Evolutionary conservation across 306 rosid genomes (phyloP).

Genomic region (Geum urbanum): DNA sequence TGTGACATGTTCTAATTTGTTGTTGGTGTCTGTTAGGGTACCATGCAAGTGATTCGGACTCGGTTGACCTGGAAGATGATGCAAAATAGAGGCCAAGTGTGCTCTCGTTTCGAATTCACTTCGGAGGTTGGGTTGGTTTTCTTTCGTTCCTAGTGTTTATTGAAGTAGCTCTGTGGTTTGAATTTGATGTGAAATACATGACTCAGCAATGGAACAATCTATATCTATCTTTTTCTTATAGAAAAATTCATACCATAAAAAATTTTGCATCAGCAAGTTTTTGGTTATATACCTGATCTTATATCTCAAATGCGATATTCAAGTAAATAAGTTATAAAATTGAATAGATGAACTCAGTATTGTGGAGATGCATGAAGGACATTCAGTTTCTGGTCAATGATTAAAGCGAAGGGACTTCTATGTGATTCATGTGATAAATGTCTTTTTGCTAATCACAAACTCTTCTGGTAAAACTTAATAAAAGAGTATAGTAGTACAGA

Average conservation of each 20-base stretch:
- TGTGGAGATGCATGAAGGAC: neutral
- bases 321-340: neutral
- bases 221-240: neutral
- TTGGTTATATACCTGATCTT: neutral
- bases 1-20: constrained; percentile 10
- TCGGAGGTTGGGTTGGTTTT: constrained; percentile 12
- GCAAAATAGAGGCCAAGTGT: constrained; percentile 29
- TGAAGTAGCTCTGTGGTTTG: neutral
- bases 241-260: too few species aligned
- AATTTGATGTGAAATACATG: neutral
- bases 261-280: neutral
- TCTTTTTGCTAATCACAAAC: neutral
- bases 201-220: neutral
- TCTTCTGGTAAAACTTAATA: neutral
- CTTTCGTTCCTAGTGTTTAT: neutral
- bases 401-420: neutral
- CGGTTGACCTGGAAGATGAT: constrained; percentile 41
- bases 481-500: neutral
- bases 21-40: constrained; percentile 47
- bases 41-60: constrained; percentile 73
- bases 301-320: neutral
- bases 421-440: neutral
- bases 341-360: neutral
- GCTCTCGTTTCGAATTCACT: constrained; percentile 19
- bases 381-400: neutral